phyloP scores from a whole-genome alignment of 1,139 yeast species.

The Candida sp. region DNA sequence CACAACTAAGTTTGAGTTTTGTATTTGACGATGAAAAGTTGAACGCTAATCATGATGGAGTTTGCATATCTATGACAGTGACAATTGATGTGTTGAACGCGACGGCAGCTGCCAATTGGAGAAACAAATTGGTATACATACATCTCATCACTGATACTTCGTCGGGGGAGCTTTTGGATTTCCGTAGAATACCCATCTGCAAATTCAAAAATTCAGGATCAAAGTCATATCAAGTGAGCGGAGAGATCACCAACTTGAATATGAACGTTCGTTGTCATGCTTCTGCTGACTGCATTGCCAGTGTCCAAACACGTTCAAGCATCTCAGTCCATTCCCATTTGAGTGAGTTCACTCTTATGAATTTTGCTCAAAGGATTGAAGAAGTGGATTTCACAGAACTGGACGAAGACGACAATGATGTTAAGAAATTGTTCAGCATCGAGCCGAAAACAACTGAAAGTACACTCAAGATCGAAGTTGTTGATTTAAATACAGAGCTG shows the following conservation, averaged over 20 bases:
- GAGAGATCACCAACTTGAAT: constrained; percentile 16
- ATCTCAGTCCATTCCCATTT: constrained; percentile 1
- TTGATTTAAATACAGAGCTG: constrained; percentile 3
- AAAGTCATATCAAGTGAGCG: constrained; percentile 25
- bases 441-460: background rate
- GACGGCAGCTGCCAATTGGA: constrained; percentile 26
- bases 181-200: constrained; percentile 34
- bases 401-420: constrained; percentile 1
- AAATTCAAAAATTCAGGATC: constrained; percentile 22
- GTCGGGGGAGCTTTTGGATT: constrained; percentile 37
- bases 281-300: constrained; percentile 43
- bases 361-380: constrained; percentile 8
- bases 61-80: constrained; percentile 19
- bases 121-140: constrained; percentile 23
- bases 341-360: constrained; percentile 2
- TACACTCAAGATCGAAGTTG: background rate
- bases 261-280: constrained; percentile 26
- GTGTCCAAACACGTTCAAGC: constrained; percentile 16
- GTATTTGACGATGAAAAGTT: constrained; percentile 12
- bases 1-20: constrained; percentile 21
- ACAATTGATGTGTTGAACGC: constrained; percentile 22
- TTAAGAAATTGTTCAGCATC: background rate
- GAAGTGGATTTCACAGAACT: constrained; percentile 8
- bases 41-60: constrained; percentile 6
- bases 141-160: constrained; percentile 14